Percentiles rank a stretch among this genome's conserved stretches.
Evolutionary conservation across 805 yeast species (phyloP).

Genomic region (Candida vaughaniae): DNA sequence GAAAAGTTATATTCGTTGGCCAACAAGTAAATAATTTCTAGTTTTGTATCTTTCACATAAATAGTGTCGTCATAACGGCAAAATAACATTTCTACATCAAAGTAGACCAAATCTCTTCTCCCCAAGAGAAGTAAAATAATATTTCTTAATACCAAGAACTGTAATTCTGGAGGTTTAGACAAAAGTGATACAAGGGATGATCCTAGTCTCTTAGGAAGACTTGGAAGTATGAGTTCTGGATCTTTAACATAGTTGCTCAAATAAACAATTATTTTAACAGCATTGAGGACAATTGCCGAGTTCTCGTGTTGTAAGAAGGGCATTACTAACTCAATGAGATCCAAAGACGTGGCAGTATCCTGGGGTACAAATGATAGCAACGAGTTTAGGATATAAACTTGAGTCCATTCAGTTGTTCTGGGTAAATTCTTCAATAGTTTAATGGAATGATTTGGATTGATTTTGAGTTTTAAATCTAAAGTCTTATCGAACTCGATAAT

Average conservation of each 20-base stretch:
- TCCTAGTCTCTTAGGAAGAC: constrained; percentile 58
- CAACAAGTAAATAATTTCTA: constrained; percentile 79
- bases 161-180: constrained; percentile 78
- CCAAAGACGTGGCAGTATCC: constrained; percentile 60
- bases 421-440: constrained; percentile 34
- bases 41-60: constrained; percentile 84
- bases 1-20: constrained; percentile 65
- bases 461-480: constrained; percentile 43
- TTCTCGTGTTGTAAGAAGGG: constrained; percentile 81
- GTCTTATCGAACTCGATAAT: constrained; percentile 57
- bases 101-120: constrained; percentile 54
- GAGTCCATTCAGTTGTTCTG: constrained; percentile 67
- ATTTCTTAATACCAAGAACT: constrained; percentile 78
- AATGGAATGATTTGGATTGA: constrained; percentile 48
- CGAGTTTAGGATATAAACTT: constrained; percentile 62
- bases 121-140: constrained; percentile 71
- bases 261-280: constrained; percentile 71
- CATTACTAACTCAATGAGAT: constrained; percentile 59
- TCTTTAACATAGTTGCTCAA: constrained; percentile 66
- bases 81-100: constrained; percentile 80
- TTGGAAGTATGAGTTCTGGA: constrained; percentile 55
- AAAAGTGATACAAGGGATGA: constrained; percentile 66
- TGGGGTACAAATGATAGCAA: constrained; percentile 72
- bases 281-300: constrained; percentile 75
- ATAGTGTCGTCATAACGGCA: constrained; percentile 83